These are phyloP conservation scores for Colletotrichum siamense DNA, from an alignment of 2,329 filamentous ascomycete genomes.

Conservation along the genomic window DNA sequence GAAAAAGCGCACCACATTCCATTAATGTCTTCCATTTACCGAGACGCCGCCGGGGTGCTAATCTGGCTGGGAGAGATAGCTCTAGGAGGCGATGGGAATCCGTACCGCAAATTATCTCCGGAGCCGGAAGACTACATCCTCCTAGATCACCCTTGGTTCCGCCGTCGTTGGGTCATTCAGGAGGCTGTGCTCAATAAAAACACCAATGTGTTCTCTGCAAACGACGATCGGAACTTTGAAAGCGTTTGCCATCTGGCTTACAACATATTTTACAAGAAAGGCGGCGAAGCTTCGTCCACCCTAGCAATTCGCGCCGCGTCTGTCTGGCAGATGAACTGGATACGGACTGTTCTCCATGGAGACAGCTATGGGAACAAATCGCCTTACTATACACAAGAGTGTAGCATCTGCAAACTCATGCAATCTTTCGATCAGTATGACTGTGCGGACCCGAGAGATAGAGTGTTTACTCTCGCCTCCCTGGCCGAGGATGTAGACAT, in stretches of 20 bases:
- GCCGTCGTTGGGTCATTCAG: not conserved
- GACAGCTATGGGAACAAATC: too few species aligned
- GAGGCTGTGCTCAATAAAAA: not conserved
- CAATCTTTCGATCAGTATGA: not conserved
- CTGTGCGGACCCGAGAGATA: not conserved
- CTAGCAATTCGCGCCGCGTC: not conserved
- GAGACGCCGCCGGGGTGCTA: not conserved
- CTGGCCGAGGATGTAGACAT: not conserved
- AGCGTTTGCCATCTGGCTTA: rapidly evolving
- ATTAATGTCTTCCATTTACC: not conserved
- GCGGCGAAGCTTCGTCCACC: too few species aligned
- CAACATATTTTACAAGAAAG: not conserved
- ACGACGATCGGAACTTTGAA: not conserved
- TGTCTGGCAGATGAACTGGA: not conserved
- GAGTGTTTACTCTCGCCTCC: not conserved
- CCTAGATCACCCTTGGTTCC: not conserved
- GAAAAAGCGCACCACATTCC: not conserved
- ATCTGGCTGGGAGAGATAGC: not conserved
- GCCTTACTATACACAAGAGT: not conserved
- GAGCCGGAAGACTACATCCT: too few species aligned
- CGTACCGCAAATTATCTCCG: too few species aligned
- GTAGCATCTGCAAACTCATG: not conserved
- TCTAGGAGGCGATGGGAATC: too few species aligned
- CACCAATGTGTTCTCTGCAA: not conserved
- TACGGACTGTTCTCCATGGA: not conserved